A percentile compares a stretch with the other conserved stretches of the same genome.
Conservation (phyloP, 305 asterid species). For the Fraxinus platypoda region DNA sequence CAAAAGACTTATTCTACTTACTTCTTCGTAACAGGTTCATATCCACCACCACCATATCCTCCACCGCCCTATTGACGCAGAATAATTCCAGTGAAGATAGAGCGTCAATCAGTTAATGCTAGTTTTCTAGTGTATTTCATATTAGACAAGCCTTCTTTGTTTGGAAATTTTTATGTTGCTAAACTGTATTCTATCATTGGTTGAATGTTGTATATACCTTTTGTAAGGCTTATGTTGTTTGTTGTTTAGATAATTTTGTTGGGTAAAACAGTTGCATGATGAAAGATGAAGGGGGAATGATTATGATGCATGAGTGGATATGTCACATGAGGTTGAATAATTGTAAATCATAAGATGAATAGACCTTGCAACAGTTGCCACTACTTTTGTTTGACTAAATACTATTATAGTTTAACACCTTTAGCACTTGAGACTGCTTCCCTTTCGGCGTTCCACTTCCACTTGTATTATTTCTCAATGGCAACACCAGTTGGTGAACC, state of each 20-base stretch:
- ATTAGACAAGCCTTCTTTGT: conserved; percentile 5
- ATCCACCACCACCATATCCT: conserved; percentile 65
- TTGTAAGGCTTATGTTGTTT: not conserved
- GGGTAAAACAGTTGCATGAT: not conserved
- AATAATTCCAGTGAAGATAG: conserved; percentile 12
- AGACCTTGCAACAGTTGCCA: conserved; percentile 30
- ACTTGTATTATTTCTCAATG: not conserved
- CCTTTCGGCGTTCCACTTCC: conserved; percentile 49
- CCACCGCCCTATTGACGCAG: conserved; percentile 56
- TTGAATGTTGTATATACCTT: not conserved
- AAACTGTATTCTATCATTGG: not conserved
- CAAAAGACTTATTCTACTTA: not conserved
- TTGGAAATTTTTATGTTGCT: not conserved
- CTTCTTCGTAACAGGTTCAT: conserved; percentile 48
- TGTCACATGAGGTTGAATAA: conserved; percentile 29
- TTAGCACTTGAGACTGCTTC: conserved; percentile 9
- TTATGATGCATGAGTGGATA: conserved; percentile 1
- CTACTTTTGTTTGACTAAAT: conserved; percentile 29
- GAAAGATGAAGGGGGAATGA: conserved; percentile 4
- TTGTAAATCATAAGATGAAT: conserved; percentile 35
- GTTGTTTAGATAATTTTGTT: not conserved
- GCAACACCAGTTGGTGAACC: conserved; percentile 17
- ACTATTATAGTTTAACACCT: conserved; percentile 20
- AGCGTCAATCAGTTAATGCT: not conserved
- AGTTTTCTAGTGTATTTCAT: not conserved